These are phyloP conservation scores for Nasturtium officinale DNA, from an alignment of 345 rosid species.

Conservation along the genomic window DNA sequence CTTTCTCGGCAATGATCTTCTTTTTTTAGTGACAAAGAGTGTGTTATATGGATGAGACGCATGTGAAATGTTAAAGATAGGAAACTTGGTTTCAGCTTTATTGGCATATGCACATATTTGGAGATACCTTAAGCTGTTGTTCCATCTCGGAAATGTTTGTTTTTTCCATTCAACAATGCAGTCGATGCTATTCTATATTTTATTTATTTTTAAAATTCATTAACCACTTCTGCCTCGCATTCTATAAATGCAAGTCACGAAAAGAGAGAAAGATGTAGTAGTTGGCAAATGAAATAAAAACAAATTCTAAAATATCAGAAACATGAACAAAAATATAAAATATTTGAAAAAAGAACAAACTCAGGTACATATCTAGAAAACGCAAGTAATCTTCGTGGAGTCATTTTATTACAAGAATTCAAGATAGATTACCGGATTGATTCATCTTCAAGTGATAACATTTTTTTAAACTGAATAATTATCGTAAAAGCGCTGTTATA, in stretches of 20 bases:
- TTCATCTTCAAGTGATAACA: neutral
- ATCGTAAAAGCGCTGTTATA: neutral
- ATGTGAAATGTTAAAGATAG: constrained; percentile 18
- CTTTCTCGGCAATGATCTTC: neutral
- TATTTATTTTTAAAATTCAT: neutral
- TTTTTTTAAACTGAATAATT: neutral
- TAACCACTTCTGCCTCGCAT: neutral
- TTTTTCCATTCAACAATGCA: neutral
- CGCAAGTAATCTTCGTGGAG: neutral
- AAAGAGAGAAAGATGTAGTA: constrained; percentile 5
- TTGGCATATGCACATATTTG: constrained; percentile 26
- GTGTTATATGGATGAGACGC: neutral
- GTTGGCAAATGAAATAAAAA: neutral
- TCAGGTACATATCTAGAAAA: too few relatives aligned
- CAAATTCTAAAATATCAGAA: too few relatives aligned
- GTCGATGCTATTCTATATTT: neutral
- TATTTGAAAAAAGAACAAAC: too few relatives aligned
- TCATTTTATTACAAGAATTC: neutral
- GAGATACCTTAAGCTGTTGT: constrained; percentile 20
- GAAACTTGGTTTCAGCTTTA: constrained; percentile 30
- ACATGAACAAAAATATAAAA: too few relatives aligned
- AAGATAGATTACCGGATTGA: neutral
- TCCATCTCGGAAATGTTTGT: constrained; percentile 12
- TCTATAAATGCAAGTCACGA: constrained; percentile 9
- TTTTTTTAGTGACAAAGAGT: neutral